Conservation (phyloP, 495 filamentous ascomycete species). For the Trichoderma erinaceum region DNA sequence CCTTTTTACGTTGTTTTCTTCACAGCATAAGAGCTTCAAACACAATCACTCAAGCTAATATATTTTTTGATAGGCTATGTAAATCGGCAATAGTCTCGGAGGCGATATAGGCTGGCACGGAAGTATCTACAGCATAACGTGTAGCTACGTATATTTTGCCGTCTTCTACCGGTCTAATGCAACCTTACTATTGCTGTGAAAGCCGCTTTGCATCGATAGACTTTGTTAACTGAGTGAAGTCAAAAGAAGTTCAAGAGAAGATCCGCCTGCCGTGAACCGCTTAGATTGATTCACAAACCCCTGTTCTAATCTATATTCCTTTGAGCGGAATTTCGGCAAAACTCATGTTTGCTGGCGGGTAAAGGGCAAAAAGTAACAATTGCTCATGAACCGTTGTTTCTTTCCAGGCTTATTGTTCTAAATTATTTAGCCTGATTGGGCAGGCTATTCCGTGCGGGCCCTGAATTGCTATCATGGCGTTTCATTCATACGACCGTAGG, state of each 20-base stretch:
- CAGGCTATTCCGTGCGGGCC: not conserved
- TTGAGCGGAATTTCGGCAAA: conserved; percentile 7
- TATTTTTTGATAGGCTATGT: not conserved
- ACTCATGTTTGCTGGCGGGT: not conserved
- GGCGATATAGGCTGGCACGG: not conserved
- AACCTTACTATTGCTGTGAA: not conserved
- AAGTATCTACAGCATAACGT: not conserved
- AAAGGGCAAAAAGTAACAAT: not conserved
- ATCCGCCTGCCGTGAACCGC: not conserved
- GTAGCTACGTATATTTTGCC: not conserved
- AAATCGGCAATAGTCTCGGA: not conserved
- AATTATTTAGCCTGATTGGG: conserved; percentile 13
- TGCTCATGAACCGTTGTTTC: not conserved
- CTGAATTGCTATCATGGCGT: no score
- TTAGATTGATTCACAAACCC: not conserved
- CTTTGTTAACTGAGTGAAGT: no score
- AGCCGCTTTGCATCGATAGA: not conserved
- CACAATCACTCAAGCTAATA: not conserved
- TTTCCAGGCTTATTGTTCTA: not conserved
- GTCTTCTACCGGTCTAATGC: conserved; percentile 7
- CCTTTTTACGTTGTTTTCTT: not conserved
- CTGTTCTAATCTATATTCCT: not conserved
- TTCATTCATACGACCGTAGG: no score
- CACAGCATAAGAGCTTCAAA: not conserved
- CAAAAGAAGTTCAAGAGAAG: not conserved